Conservation (phyloP, 225 moss, liverwort and hornwort genomes). For the Marchantia polymorpha region DNA sequence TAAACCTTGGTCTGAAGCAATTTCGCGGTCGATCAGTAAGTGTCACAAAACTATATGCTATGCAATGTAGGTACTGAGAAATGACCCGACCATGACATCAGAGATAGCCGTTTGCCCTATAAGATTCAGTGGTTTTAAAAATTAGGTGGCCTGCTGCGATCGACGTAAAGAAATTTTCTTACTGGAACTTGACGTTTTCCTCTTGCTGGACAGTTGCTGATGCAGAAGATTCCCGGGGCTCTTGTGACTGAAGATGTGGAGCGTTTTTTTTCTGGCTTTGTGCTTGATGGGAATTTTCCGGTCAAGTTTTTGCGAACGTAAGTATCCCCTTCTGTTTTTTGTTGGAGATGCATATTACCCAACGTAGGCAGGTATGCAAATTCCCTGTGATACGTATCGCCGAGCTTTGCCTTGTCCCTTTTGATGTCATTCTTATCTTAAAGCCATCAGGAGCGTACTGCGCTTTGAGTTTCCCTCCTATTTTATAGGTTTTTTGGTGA, state of each 20-base stretch:
- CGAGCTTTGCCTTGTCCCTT: background rate
- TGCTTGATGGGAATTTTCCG: slow-evolving; percentile 40
- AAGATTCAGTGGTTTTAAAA: background rate
- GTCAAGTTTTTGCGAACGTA: slow-evolving; percentile 61
- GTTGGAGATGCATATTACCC: background rate
- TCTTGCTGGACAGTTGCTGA: slow-evolving; percentile 51
- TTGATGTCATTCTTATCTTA: background rate
- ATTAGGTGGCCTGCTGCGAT: background rate
- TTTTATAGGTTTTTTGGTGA: background rate
- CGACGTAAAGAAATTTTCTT: background rate
- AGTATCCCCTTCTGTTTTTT: background rate
- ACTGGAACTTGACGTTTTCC: background rate
- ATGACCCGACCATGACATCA: background rate
- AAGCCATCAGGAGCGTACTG: no score
- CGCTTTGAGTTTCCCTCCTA: no score
- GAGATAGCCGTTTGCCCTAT: background rate
- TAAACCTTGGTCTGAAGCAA: slow-evolving; percentile 44
- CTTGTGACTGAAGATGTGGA: slow-evolving; percentile 62
- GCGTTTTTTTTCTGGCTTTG: slow-evolving; percentile 75
- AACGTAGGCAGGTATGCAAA: background rate
- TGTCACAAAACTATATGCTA: background rate
- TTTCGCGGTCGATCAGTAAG: slow-evolving; percentile 84
- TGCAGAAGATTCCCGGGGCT: slow-evolving; percentile 56
- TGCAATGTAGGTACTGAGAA: background rate
- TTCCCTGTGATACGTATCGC: background rate